phyloP scores from a whole-genome alignment of 2,329 filamentous ascomycete species.

The Fusarium hainanense region DNA sequence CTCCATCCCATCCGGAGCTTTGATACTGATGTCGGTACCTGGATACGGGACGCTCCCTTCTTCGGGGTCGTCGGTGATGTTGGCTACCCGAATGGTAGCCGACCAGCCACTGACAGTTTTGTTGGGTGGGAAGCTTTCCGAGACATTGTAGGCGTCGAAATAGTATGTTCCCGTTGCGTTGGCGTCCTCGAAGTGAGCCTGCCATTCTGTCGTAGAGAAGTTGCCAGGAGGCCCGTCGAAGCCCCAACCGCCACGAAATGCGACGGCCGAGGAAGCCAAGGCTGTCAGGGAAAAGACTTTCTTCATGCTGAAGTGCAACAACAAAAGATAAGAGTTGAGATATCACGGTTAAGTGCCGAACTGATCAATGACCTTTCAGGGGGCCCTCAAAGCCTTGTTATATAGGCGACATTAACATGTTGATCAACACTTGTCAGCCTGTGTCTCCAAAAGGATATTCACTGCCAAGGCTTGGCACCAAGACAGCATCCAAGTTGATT shows the following conservation, averaged over 20 bases:
- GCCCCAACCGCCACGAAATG: neutral
- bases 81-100: slow-evolving; percentile 24
- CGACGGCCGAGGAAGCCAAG: neutral
- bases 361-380: neutral
- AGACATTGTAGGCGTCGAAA: slow-evolving; percentile 22
- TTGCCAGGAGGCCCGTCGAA: neutral
- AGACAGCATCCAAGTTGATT: neutral
- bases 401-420: neutral
- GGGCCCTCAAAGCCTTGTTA: neutral
- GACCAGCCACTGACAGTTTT: slow-evolving; percentile 9
- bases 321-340: neutral
- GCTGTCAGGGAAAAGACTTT: neutral
- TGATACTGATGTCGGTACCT: slow-evolving; percentile 13
- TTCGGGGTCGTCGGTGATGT: slow-evolving; percentile 21
- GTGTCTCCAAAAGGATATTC: neutral
- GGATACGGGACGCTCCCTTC: slow-evolving; percentile 2
- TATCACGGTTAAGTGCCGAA: neutral
- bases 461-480: neutral
- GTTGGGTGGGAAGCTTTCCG: slow-evolving; percentile 11
- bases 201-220: slow-evolving; percentile 13
- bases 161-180: slow-evolving; percentile 16
- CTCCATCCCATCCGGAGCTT: slow-evolving; percentile 20
- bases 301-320: neutral
- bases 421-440: neutral
- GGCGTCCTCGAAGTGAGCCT: slow-evolving; percentile 13